Conservation (phyloP, 495 filamentous ascomycete genomes). For the Penicillium atrosanguineum region DNA sequence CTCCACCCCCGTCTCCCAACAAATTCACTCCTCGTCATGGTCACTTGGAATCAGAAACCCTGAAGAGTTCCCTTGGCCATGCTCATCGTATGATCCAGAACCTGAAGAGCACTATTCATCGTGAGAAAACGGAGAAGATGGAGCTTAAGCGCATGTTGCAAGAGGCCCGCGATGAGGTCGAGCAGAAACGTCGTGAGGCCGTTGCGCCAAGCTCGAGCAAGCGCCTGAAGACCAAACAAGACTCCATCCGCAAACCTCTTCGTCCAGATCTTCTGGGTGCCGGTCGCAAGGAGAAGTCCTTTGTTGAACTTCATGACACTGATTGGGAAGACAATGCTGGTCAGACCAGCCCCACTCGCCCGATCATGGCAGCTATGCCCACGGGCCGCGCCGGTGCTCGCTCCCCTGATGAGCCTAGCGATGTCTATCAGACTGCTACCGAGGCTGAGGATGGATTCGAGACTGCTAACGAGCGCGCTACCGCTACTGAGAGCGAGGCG, state of each 20-base stretch:
- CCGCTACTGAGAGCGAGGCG: conserved; percentile 79
- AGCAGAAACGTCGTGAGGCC: conserved; percentile 65
- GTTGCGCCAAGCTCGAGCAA: conserved; percentile 52
- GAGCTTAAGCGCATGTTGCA: conserved; percentile 94
- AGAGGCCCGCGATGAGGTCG: conserved; percentile 91
- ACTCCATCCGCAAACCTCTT: conserved; percentile 71
- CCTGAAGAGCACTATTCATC: conserved; percentile 87
- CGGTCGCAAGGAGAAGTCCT: conserved; percentile 69
- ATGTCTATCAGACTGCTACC: conserved; percentile 82
- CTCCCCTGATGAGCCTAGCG: conserved; percentile 47
- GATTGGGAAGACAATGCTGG: conserved; percentile 88
- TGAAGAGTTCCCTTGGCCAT: conserved; percentile 90
- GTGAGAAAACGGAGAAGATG: conserved; percentile 96
- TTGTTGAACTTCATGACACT: conserved; percentile 68
- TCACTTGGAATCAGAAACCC: conserved; percentile 86
- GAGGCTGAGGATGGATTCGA: conserved; percentile 86
- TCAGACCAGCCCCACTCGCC: conserved; percentile 47
- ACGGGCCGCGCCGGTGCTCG: conserved; percentile 17
- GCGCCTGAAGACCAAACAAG: conserved; percentile 66
- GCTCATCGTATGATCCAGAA: conserved; percentile 96
- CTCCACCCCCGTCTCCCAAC: conserved; percentile 82
- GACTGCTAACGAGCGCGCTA: conserved; percentile 71
- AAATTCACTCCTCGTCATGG: conserved; percentile 90
- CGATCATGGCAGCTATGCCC: conserved; percentile 16
- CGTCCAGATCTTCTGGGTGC: conserved; percentile 74